phyloP scores from a whole-genome alignment of 2,329 filamentous ascomycete species.

The Colletotrichum tanaceti region DNA sequence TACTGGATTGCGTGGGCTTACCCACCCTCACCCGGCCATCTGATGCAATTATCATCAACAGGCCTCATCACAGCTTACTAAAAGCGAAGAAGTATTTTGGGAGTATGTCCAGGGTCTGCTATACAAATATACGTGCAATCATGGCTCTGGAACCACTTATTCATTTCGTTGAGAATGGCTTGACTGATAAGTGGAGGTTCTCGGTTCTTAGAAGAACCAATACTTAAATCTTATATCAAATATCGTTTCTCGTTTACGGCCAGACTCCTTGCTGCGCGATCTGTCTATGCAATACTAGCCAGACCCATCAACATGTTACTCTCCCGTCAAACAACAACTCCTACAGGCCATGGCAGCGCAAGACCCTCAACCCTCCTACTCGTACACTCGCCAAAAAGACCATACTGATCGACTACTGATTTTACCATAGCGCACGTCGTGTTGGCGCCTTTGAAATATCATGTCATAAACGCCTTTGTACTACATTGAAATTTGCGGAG shows the following conservation, averaged over 20 bases:
- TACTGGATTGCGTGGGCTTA: background rate
- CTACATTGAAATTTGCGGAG: background rate
- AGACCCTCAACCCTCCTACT: background rate
- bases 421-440: background rate
- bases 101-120: background rate
- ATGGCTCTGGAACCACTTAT: background rate
- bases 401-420: background rate
- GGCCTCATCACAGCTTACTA: no score
- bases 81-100: background rate
- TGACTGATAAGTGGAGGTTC: background rate
- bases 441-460: slow-evolving; percentile 9
- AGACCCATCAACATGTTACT: background rate
- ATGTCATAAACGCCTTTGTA: slow-evolving; percentile 4
- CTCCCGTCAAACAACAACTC: no score
- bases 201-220: background rate
- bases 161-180: background rate
- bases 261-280: background rate
- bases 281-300: background rate
- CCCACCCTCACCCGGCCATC: no score
- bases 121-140: background rate
- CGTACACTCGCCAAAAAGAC: slow-evolving; percentile 13
- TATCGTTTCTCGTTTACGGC: background rate
- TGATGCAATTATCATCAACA: no score
- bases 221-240: background rate
- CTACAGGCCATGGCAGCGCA: background rate